These are phyloP conservation scores for Gautieria morchelliformis DNA, from an alignment of 768 basidiomycete genomes.

Conservation along the genomic window DNA sequence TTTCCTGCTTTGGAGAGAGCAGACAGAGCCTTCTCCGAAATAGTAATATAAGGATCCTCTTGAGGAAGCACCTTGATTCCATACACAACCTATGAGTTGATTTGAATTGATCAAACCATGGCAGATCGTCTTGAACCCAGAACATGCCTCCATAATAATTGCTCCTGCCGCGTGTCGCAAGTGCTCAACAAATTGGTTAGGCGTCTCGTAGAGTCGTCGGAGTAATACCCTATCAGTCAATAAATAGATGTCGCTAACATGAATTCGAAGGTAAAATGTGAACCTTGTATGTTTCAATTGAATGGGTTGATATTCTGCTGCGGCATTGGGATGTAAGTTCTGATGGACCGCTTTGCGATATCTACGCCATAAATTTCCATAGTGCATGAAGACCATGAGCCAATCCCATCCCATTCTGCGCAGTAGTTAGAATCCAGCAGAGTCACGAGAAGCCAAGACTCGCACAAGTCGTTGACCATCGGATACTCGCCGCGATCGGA, in stretches of 20 bases:
- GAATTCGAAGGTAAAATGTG: no score
- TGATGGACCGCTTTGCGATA: conserved; percentile 45
- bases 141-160: neutral
- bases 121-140: no score
- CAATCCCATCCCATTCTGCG: conserved; percentile 24
- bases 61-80: conserved; percentile 31
- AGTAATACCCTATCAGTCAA: conserved; percentile 23
- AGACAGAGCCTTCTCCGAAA: conserved; percentile 44
- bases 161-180: neutral
- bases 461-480: neutral
- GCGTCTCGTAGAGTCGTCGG: conserved; percentile 33
- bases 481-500: neutral
- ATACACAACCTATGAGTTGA: conserved; percentile 33
- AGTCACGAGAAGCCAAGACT: neutral
- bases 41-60: conserved; percentile 36
- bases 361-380: conserved; percentile 24
- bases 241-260: neutral
- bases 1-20: conserved; percentile 41
- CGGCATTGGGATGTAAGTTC: conserved; percentile 37
- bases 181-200: conserved; percentile 24
- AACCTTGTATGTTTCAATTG: conserved; percentile 36
- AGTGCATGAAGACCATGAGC: conserved; percentile 46
- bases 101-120: no score
- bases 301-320: conserved; percentile 33
- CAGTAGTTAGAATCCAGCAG: conserved; percentile 10